Evolutionary conservation across 108 stramenopile genomes (phyloP), one percentile per base, ranked within the genome.

Genomic region (Conticribra guillardii): DNA sequence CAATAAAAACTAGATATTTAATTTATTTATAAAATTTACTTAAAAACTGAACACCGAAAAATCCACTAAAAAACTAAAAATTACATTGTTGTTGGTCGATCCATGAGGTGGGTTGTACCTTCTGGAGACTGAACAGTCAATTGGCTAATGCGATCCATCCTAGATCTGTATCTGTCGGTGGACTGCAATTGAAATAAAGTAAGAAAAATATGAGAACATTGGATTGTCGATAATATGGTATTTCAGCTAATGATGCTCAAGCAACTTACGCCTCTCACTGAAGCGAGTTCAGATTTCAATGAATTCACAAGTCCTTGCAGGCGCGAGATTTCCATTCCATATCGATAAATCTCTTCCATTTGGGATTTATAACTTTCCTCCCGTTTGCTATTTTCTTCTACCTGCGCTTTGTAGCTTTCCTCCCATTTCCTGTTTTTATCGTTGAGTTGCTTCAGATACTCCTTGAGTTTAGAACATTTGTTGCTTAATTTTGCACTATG

Each of bases 391-490:
- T 41, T 44, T 32, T 74, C 73, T 24, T 74, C 23, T 31, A 29
- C 53, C 28, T 74, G 73, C 31, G 58, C 16, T 18, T 66, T 65
- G 58, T 74, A 53, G 37, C 64, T 66, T 16, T 44, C 45, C 30
- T 74, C 73, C 73, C 73, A 74, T 17, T 57, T 63, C 32, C 63
- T 21, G 21, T 64, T 41, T 37, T 66, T 59, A 16, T 55, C 34
- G 44, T 60, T 66, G 11, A 66, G 58, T 23, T 58, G 57, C 22
- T 59, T 74, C 49, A 74, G n/a, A 22, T 44, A 45, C 14, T 60
- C 64, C 47, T 74, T 74, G 33, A 74, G 66, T 24, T 57, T 56
- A 37, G 64, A 33, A 44, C 64, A 60, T 24, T 74, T 74, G 47
- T 66, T 74, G 31, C 59, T 32, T 2, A 74, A 50, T n/a, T 62